These are phyloP conservation scores for Erigeron philadelphicus DNA, from an alignment of 140 eudicot species.

Conservation along the genomic window DNA sequence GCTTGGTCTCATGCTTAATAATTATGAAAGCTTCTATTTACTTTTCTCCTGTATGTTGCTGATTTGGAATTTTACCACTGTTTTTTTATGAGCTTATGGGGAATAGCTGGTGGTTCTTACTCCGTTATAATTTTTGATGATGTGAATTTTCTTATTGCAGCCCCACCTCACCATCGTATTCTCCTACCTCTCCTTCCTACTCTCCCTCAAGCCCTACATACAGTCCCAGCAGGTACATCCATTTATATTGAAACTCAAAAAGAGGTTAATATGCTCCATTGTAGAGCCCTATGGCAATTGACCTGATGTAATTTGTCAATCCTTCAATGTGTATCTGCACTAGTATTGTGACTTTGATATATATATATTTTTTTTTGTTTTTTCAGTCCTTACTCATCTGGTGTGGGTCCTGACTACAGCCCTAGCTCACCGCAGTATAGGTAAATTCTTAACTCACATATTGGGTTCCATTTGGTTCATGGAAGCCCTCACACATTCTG, in stretches of 20 bases:
- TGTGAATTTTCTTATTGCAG: constrained; percentile 46
- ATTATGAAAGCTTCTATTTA: background rate
- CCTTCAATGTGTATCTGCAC: background rate
- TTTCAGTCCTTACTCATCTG: constrained; percentile 75
- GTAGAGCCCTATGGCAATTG: background rate
- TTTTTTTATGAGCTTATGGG: constrained; percentile 1
- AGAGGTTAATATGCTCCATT: background rate
- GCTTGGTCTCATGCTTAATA: background rate
- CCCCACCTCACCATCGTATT: constrained; percentile 93
- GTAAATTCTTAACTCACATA: constrained; percentile 28
- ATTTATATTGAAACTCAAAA: background rate
- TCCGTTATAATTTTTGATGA: background rate
- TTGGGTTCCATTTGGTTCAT: constrained; percentile 1
- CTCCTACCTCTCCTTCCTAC: constrained; percentile 96
- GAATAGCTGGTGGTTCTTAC: constrained; percentile 2
- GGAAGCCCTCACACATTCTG: background rate
- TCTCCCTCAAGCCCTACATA: constrained; percentile 97
- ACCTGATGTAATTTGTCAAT: background rate
- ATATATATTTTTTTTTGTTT: background rate
- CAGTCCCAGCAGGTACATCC: constrained; percentile 90
- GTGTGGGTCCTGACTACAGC: constrained; percentile 71
- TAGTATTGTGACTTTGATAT: constrained; percentile 9
- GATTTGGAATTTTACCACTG: background rate
- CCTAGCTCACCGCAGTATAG: constrained; percentile 94
- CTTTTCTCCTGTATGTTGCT: background rate